phyloP scores from a whole-genome alignment of 2,329 filamentous ascomycete species.

The Verticillium longisporum region DNA sequence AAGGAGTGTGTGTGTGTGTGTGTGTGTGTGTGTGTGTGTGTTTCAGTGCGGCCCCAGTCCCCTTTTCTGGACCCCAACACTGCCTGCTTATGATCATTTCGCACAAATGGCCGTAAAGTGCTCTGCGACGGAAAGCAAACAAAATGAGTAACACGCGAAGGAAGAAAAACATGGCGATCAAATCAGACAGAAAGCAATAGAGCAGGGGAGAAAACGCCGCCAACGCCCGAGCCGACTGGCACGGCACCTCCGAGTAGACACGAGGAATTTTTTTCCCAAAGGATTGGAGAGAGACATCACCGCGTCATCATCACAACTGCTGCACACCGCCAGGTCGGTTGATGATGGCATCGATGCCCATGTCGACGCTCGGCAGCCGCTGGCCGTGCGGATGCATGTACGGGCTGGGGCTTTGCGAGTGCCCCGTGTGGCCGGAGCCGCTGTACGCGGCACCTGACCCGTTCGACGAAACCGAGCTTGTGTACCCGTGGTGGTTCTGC shows the following conservation, averaged over 20 bases:
- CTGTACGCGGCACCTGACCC: constrained; percentile 23
- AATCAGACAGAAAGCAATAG: background rate
- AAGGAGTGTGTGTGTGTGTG: background rate
- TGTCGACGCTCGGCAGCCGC: constrained; percentile 49
- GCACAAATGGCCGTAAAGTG: background rate
- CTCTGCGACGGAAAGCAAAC: background rate
- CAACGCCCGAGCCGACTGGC: background rate
- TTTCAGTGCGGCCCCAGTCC: background rate
- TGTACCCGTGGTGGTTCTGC: constrained; percentile 35
- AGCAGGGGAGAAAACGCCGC: constrained; percentile 2
- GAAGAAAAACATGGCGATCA: background rate
- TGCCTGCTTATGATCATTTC: background rate
- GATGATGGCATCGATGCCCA: constrained; percentile 55
- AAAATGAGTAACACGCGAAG: background rate
- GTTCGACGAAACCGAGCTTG: constrained; percentile 46
- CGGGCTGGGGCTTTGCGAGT: constrained; percentile 16
- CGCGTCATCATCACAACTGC: constrained; percentile 5
- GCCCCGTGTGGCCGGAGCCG: constrained; percentile 19
- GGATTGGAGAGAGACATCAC: background rate
- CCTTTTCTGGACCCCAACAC: background rate
- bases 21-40: background rate
- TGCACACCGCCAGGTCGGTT: constrained; percentile 32
- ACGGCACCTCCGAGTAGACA: background rate
- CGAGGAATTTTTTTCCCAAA: background rate
- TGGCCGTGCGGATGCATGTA: constrained; percentile 26